A percentile compares a stretch with the other conserved stretches of the same genome.
phyloP scores from a whole-genome alignment of 352 stramenopile genomes.

The Plasmopara muralis region DNA sequence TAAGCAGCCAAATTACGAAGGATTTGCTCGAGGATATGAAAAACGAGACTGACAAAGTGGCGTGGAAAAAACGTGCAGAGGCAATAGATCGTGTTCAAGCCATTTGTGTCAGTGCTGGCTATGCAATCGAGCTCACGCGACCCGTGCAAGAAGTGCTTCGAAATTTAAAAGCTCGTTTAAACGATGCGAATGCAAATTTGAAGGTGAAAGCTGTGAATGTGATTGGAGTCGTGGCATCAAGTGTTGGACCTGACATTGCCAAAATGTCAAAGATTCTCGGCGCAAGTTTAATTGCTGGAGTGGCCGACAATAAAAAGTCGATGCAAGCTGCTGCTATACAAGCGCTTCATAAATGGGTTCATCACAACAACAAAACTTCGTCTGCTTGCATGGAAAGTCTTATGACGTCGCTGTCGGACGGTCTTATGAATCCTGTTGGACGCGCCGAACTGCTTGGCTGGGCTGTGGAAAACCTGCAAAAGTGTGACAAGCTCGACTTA shows the following conservation, averaged over 20 bases:
- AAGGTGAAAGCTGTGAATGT: slow-evolving; percentile 84
- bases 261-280: slow-evolving; percentile 83
- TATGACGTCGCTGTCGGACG: slow-evolving; percentile 58
- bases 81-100: slow-evolving; percentile 75
- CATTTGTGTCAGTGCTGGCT: slow-evolving; percentile 70
- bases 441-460: slow-evolving; percentile 71
- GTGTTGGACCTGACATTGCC: slow-evolving; percentile 62
- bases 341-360: slow-evolving; percentile 78
- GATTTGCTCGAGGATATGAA: slow-evolving; percentile 83
- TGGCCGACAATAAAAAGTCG: slow-evolving; percentile 85
- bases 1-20: slow-evolving; percentile 79
- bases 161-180: slow-evolving; percentile 66
- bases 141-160: slow-evolving; percentile 72
- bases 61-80: slow-evolving; percentile 79
- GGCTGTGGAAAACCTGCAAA: slow-evolving; percentile 59
- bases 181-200: slow-evolving; percentile 81
- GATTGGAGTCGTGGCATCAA: slow-evolving; percentile 68
- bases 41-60: slow-evolving; percentile 76
- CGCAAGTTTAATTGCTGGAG: slow-evolving; percentile 54
- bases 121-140: slow-evolving; percentile 81
- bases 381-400: slow-evolving; percentile 64
- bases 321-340: slow-evolving; percentile 78
- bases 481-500: slow-evolving; percentile 64
- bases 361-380: slow-evolving; percentile 64
- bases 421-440: slow-evolving; percentile 68